These are phyloP conservation scores for Fusarium brevicatenulatum DNA, from an alignment of 2,329 filamentous ascomycete genomes.

Conservation along the genomic window DNA sequence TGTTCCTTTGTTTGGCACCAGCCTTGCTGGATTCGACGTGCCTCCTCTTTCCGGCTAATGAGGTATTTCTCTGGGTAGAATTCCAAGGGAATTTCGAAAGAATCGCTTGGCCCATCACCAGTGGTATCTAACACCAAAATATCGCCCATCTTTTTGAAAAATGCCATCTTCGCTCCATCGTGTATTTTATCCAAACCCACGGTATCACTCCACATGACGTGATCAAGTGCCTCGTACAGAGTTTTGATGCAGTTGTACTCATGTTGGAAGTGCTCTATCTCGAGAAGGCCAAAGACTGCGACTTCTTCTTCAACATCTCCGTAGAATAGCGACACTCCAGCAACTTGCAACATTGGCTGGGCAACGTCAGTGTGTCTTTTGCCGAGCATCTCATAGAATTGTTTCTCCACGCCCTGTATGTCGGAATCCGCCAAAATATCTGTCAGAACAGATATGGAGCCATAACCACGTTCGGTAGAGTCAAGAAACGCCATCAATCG, in stretches of 20 bases:
- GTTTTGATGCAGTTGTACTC: conserved; percentile 54
- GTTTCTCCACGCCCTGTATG: conserved; percentile 52
- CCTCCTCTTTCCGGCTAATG: conserved; percentile 56
- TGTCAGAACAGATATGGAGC: conserved; percentile 61
- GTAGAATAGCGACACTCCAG: conserved; percentile 44
- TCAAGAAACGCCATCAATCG: conserved; percentile 73
- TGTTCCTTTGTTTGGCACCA: conserved; percentile 49
- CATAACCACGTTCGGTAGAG: conserved; percentile 68
- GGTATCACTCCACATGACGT: conserved; percentile 59
- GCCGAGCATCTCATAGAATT: conserved; percentile 57
- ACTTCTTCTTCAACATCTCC: conserved; percentile 48
- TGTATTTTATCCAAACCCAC: conserved; percentile 51
- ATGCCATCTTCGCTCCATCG: conserved; percentile 54
- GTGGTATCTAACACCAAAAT: conserved; percentile 60
- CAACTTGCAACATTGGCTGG: conserved; percentile 49
- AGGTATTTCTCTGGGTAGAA: conserved; percentile 67
- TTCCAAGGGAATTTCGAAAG: conserved; percentile 61
- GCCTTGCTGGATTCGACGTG: conserved; percentile 55
- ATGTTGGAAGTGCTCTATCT: conserved; percentile 51
- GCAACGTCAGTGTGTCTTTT: conserved; percentile 42
- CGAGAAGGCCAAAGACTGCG: conserved; percentile 55
- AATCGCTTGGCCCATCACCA: conserved; percentile 53
- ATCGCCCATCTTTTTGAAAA: conserved; percentile 60
- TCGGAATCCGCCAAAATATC: conserved; percentile 48
- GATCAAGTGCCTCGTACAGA: conserved; percentile 60